These are phyloP conservation scores for Microdochium trichocladiopsis DNA, from an alignment of 2,329 filamentous ascomycete species.

Conservation along the genomic window DNA sequence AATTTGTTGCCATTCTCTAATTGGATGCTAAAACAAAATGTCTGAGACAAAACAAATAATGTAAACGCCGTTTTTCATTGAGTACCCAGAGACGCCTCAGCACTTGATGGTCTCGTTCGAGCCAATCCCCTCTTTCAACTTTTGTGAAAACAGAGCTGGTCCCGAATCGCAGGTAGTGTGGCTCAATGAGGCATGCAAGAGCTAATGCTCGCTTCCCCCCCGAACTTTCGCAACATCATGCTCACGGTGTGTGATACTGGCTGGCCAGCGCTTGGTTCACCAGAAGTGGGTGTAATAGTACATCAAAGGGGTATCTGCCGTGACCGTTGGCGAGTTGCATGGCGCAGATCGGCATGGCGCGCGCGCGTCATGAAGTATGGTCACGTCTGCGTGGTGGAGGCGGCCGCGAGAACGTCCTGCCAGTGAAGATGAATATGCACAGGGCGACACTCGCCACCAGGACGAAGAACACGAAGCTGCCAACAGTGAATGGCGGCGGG, in stretches of 20 bases:
- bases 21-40: constrained; percentile 3
- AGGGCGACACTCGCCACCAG: constrained; percentile 14
- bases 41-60: constrained; percentile 9
- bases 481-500: constrained; percentile 15
- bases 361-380: no score
- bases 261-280: background rate
- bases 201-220: background rate
- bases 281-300: background rate
- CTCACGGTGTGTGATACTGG: background rate
- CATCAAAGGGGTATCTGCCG: no score
- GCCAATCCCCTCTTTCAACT: constrained; percentile 3
- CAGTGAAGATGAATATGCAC: constrained; percentile 5
- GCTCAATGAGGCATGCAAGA: background rate
- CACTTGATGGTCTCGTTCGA: constrained; percentile 43
- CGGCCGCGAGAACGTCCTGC: constrained; percentile 5
- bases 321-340: no score
- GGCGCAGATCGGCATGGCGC: no score
- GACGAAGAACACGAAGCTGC: constrained; percentile 32
- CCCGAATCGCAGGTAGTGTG: background rate
- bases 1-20: background rate
- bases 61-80: constrained; percentile 6
- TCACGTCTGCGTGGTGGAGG: background rate
- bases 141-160: background rate
- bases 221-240: background rate
- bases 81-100: constrained; percentile 44